Conservation (phyloP, 1,139 yeast species). For the Yamadazyma spencermartinsiae region DNA sequence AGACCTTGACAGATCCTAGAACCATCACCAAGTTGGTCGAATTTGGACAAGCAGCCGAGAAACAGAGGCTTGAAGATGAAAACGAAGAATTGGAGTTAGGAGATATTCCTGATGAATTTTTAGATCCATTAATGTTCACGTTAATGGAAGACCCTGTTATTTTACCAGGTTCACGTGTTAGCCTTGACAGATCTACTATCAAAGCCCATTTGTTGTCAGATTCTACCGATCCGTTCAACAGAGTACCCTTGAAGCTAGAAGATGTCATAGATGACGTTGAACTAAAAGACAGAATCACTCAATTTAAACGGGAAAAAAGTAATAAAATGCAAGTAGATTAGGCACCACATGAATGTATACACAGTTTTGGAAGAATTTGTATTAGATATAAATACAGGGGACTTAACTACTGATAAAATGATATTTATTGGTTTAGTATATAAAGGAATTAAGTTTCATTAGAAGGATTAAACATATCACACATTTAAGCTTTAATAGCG, state of each 20-base stretch:
- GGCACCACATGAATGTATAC: conserved; percentile 1
- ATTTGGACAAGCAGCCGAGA: conserved; percentile 67
- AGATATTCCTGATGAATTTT: conserved; percentile 92
- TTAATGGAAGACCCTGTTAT: conserved; percentile 95
- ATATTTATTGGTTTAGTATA: conserved; percentile 2
- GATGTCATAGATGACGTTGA: conserved; percentile 80
- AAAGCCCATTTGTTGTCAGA: conserved; percentile 93
- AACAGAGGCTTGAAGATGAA: conserved; percentile 61
- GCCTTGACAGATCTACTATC: conserved; percentile 87
- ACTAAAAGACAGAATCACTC: conserved; percentile 59
- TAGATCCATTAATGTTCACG: conserved; percentile 95
- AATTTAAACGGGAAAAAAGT: conserved; percentile 49
- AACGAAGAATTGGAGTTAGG: conserved; percentile 87
- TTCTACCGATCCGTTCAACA: conserved; percentile 95
- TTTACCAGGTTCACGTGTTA: conserved; percentile 80
- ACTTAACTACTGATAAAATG: not conserved
- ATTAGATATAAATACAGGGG: conserved; percentile 4
- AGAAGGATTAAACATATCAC: conserved; percentile 2
- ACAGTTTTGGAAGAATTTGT: conserved; percentile 4
- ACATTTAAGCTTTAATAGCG: conserved; percentile 93
- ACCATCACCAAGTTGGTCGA: conserved; percentile 51
- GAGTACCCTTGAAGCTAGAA: conserved; percentile 85
- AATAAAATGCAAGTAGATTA: conserved; percentile 14
- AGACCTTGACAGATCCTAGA: conserved; percentile 52
- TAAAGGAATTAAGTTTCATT: conserved; percentile 3